Conservation (phyloP, 2,329 filamentous ascomycete species). For the Epicoccum nigrum region DNA sequence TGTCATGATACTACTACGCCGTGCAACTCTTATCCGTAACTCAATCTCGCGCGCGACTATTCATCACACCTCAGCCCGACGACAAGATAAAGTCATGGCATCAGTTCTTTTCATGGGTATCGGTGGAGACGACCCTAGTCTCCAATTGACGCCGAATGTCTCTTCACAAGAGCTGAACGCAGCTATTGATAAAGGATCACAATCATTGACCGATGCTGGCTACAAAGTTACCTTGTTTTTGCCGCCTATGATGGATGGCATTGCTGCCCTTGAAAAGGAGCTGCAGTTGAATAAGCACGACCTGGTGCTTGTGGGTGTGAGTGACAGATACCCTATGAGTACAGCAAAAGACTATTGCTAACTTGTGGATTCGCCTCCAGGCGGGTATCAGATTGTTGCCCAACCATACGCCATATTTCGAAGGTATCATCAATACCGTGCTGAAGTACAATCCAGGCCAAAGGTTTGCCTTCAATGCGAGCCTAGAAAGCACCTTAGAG, state of each 20-base stretch:
- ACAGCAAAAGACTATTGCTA: not conserved
- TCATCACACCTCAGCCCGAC: not conserved
- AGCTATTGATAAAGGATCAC: not conserved
- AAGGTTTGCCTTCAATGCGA: constrained; percentile 9
- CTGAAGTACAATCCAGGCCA: constrained; percentile 8
- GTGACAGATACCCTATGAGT: not conserved
- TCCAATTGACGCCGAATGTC: not conserved
- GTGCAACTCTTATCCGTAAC: too few relatives aligned
- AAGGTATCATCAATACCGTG: constrained; percentile 2
- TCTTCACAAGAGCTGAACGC: not conserved
- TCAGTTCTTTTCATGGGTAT: constrained; percentile 1
- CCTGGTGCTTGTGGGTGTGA: constrained; percentile 3
- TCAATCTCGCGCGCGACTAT: too few relatives aligned
- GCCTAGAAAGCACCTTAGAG: constrained; percentile 2
- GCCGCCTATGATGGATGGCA: constrained; percentile 1
- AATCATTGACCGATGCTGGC: not conserved
- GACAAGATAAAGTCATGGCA: not conserved
- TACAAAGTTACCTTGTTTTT: constrained; percentile 2
- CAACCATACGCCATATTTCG: constrained; percentile 9
- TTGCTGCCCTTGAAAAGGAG: not conserved
- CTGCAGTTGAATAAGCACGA: not conserved
- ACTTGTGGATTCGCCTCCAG: not conserved
- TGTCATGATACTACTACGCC: too few relatives aligned
- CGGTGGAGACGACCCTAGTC: not conserved
- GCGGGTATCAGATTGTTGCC: not conserved